Evolutionary conservation across 192 early-diverging fungal genomes (phyloP).

Genomic region (Coemansia sp.): DNA sequence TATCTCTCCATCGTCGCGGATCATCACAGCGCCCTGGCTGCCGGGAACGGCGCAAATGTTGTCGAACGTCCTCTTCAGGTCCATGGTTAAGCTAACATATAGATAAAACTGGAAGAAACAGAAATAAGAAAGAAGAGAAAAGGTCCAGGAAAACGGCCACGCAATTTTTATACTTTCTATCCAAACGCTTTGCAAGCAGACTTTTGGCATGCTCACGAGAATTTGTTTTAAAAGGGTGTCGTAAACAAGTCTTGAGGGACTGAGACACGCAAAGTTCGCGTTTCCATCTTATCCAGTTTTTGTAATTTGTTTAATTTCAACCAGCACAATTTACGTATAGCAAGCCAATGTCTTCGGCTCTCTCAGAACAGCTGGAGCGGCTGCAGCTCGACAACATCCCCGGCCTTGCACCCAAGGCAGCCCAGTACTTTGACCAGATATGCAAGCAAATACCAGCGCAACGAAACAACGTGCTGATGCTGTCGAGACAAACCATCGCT

Average conservation of each 20-base stretch:
- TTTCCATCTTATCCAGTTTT: background rate
- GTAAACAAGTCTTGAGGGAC: background rate
- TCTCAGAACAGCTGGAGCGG: slow-evolving; percentile 22
- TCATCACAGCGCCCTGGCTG: slow-evolving; percentile 50
- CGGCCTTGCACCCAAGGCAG: slow-evolving; percentile 40
- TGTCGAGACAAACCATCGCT: slow-evolving; percentile 31
- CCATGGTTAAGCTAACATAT: background rate
- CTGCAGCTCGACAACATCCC: slow-evolving; percentile 44
- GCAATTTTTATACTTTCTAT: background rate
- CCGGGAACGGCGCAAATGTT: slow-evolving; percentile 44
- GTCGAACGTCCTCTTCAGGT: slow-evolving; percentile 53
- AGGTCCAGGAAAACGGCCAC: background rate
- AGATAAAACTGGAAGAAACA: background rate
- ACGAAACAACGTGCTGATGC: slow-evolving; percentile 22
- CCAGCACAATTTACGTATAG: background rate
- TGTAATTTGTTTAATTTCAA: background rate
- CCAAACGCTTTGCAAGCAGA: background rate
- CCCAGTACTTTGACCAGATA: slow-evolving; percentile 49
- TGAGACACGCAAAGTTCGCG: background rate
- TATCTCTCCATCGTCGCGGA: slow-evolving; percentile 48
- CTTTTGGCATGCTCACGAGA: background rate
- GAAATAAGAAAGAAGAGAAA: background rate
- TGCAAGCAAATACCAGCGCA: slow-evolving; percentile 22
- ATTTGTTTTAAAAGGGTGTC: background rate
- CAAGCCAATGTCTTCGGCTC: slow-evolving; percentile 30